Conservation (phyloP, 805 yeast species). For the Metschnikowia hibisci region DNA sequence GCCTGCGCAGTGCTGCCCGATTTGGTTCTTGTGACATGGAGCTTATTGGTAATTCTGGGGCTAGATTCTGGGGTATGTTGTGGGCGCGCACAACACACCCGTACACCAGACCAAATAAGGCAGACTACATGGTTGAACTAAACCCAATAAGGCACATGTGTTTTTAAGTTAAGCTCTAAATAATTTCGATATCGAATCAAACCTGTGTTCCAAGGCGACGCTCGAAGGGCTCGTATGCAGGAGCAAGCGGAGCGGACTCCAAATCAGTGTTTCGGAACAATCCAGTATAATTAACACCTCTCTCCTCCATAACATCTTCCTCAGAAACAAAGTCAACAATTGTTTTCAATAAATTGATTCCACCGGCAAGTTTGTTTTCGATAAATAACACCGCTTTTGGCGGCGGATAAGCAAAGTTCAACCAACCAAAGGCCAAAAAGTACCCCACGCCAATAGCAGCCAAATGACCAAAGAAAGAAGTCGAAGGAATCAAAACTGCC, state of each 20-base stretch:
- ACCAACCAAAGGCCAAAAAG: constrained; percentile 52
- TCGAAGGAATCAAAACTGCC: constrained; percentile 55
- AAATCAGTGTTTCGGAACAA: constrained; percentile 22
- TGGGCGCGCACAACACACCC: constrained; percentile 3
- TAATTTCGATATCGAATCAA: neutral
- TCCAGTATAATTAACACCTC: constrained; percentile 33
- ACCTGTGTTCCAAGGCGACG: constrained; percentile 13
- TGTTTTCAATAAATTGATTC: constrained; percentile 52
- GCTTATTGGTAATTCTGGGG: neutral
- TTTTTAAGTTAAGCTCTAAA: neutral
- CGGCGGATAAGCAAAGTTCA: constrained; percentile 62
- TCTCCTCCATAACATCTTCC: constrained; percentile 48
- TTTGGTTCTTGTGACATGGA: neutral
- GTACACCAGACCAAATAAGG: neutral
- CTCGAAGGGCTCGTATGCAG: constrained; percentile 13
- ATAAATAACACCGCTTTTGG: constrained; percentile 59
- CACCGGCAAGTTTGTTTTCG: constrained; percentile 49
- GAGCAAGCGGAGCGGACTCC: constrained; percentile 15
- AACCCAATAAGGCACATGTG: too few relatives aligned
- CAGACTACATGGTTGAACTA: too few relatives aligned
- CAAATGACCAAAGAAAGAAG: constrained; percentile 72
- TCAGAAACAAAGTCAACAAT: constrained; percentile 58
- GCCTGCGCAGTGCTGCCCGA: neutral
- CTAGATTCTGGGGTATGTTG: constrained; percentile 2
- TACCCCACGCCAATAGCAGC: constrained; percentile 67